A percentile compares a stretch with the other conserved stretches of the same genome.
These are phyloP conservation scores for Kuraishia hungarica DNA, from an alignment of 805 yeast species.

Conservation along the genomic window DNA sequence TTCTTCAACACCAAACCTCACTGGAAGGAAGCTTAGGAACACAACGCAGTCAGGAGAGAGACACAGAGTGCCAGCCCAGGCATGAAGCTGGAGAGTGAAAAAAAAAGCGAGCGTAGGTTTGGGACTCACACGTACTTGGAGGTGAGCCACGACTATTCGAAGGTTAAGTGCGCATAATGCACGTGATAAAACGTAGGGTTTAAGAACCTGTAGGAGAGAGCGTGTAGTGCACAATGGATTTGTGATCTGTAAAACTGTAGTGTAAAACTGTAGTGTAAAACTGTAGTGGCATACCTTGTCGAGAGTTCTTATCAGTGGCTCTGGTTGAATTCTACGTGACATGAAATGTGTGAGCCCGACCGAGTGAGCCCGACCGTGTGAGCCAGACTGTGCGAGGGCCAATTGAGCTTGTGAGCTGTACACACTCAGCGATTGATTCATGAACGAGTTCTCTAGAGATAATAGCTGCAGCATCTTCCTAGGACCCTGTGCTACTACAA, in stretches of 20 bases:
- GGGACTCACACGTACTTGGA: neutral
- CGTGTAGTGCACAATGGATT: neutral
- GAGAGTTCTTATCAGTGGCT: too few species aligned
- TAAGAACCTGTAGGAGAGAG: neutral
- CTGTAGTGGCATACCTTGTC: too few species aligned
- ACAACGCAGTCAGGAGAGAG: neutral
- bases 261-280: neutral
- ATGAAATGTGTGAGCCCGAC: too few species aligned
- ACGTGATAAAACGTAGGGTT: neutral
- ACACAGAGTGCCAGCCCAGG: neutral
- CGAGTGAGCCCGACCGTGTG: too few species aligned
- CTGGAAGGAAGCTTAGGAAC: neutral
- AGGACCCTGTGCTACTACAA: too few species aligned
- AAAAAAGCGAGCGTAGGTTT: neutral
- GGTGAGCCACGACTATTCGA: neutral
- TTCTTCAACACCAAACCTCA: neutral
- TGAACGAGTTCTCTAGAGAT: too few species aligned
- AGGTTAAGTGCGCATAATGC: neutral
- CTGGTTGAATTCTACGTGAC: too few species aligned
- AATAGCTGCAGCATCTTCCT: too few species aligned
- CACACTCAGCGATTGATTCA: too few species aligned
- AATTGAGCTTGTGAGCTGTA: too few species aligned
- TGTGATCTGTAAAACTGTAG: neutral
- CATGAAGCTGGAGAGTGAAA: neutral
- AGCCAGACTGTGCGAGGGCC: too few species aligned